These are phyloP conservation scores for Streptanthus diversifolius DNA, from an alignment of 345 rosid species.

Conservation along the genomic window DNA sequence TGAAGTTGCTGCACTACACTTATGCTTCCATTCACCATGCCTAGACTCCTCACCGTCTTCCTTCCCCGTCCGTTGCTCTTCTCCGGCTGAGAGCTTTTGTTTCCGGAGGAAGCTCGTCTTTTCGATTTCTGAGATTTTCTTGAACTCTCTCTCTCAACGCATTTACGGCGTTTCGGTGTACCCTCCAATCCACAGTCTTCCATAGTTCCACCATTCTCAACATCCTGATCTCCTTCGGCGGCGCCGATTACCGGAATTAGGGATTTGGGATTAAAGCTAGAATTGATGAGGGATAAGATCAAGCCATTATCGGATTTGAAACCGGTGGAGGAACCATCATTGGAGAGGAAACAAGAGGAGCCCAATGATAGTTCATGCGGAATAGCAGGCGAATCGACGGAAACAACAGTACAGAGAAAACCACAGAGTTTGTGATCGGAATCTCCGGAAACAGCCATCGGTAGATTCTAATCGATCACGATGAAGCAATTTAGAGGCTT, in stretches of 20 bases:
- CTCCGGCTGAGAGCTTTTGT: slow-evolving; percentile 11
- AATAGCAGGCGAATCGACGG: slow-evolving; percentile 25
- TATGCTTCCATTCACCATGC: slow-evolving; percentile 72
- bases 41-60: slow-evolving; percentile 49
- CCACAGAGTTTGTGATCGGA: slow-evolving; percentile 69
- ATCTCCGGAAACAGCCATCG: slow-evolving; percentile 28
- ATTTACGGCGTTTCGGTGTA: slow-evolving; percentile 21
- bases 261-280: background rate
- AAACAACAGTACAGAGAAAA: slow-evolving; percentile 56
- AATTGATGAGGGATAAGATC: slow-evolving; percentile 36
- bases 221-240: background rate
- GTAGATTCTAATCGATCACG: background rate
- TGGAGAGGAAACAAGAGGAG: slow-evolving; percentile 48
- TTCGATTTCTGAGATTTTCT: slow-evolving; percentile 19
- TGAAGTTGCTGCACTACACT: slow-evolving; percentile 70
- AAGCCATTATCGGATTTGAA: slow-evolving; percentile 49
- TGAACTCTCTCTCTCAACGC: background rate
- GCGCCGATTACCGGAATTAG: background rate
- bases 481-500: background rate
- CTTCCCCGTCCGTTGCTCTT: slow-evolving; percentile 14
- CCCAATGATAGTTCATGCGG: slow-evolving; percentile 21
- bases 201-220: slow-evolving; percentile 6
- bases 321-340: slow-evolving; percentile 36
- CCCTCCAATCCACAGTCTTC: slow-evolving; percentile 13
- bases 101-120: slow-evolving; percentile 18